A percentile compares a stretch with the other conserved stretches of the same genome.
Evolutionary conservation across 1,284 basidiomycete genomes (phyloP).

Genomic region (Anthracocystis panici-leucophaei): DNA sequence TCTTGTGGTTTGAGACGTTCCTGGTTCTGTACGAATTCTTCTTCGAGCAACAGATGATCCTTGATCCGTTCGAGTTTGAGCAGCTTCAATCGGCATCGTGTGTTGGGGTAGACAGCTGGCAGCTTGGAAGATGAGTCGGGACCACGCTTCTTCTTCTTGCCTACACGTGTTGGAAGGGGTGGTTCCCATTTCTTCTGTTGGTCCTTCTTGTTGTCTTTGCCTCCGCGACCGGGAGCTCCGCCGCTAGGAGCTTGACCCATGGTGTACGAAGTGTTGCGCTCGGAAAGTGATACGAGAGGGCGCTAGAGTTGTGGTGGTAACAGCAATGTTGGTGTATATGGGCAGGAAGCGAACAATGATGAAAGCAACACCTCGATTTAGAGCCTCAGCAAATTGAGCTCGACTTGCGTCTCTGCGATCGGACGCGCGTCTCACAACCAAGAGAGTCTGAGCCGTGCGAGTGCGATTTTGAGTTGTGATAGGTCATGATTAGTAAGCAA

Average conservation of each 20-base stretch:
- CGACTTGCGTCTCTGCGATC: conserved; percentile 38
- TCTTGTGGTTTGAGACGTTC: conserved; percentile 77
- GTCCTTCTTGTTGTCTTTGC: conserved; percentile 72
- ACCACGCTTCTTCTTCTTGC: conserved; percentile 91
- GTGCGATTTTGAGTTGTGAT: not conserved
- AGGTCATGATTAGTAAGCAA: conserved; percentile 31
- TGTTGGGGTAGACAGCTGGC: conserved; percentile 92
- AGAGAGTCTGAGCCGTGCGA: conserved; percentile 22
- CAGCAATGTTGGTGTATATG: not conserved
- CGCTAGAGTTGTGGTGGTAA: not conserved
- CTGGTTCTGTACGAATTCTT: conserved; percentile 97
- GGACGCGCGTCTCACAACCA: conserved; percentile 45
- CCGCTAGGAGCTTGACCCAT: conserved; percentile 65
- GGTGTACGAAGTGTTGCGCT: conserved; percentile 6
- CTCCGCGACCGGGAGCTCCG: conserved; percentile 59
- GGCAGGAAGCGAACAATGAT: not conserved
- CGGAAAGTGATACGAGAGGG: not conserved
- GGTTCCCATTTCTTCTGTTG: conserved; percentile 95
- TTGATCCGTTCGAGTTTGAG: conserved; percentile 98
- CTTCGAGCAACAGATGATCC: conserved; percentile 96
- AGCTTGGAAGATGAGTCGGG: conserved; percentile 92
- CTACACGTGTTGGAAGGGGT: conserved; percentile 94
- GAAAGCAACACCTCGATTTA: conserved; percentile 38
- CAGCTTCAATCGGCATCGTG: conserved; percentile 93
- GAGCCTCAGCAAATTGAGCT: conserved; percentile 17